Percentiles rank a stretch among this genome's conserved stretches.
Evolutionary conservation across 768 basidiomycete species (phyloP).

Genomic region (Nidula microcarpa): DNA sequence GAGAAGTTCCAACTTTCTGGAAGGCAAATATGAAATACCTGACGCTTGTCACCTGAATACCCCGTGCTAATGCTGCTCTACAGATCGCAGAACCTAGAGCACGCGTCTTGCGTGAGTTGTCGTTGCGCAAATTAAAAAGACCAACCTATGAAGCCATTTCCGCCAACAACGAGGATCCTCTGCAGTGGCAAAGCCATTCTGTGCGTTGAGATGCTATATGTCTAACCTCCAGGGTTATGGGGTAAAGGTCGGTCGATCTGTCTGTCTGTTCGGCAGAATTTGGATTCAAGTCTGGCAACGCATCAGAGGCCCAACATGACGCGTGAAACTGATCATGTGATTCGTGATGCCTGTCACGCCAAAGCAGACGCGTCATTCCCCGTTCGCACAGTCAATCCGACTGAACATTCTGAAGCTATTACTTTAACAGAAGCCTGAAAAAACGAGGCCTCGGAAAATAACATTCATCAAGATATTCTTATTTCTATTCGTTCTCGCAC

Average conservation of each 20-base stretch:
- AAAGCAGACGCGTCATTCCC: no score
- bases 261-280: no score
- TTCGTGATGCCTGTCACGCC: no score
- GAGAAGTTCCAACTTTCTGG: background rate
- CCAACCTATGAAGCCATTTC: constrained; percentile 93
- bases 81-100: constrained; percentile 87
- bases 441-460: background rate
- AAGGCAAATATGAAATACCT: constrained; percentile 44
- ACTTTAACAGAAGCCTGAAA: background rate
- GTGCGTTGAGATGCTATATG: no score
- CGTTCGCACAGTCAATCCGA: no score
- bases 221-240: no score
- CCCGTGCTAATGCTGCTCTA: constrained; percentile 78
- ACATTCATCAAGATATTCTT: background rate
- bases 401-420: no score
- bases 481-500: constrained; percentile 13
- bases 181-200: constrained; percentile 34
- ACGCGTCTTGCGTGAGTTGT: constrained; percentile 4
- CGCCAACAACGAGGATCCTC: constrained; percentile 92
- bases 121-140: constrained; percentile 3
- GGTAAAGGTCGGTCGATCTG: no score
- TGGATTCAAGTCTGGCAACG: no score
- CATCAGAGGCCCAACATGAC: no score
- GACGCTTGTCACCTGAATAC: constrained; percentile 86
- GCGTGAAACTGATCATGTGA: no score